Evolutionary conservation across 192 early-diverging fungal species (phyloP).

Genomic region (Coemansia sp.): DNA sequence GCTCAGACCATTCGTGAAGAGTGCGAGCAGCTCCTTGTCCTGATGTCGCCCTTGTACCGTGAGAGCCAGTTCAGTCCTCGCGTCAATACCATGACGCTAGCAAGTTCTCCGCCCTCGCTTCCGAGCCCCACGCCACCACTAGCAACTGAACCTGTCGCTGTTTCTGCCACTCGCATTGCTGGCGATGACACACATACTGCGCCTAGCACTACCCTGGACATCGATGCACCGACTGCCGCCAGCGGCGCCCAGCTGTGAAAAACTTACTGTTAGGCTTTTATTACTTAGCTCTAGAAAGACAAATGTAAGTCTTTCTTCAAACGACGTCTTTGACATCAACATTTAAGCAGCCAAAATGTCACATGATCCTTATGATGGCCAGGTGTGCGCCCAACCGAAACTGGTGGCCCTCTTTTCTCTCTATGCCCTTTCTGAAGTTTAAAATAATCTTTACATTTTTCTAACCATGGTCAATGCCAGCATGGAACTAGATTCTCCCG

Average conservation of each 20-base stretch:
- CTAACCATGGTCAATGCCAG: slow-evolving; percentile 10
- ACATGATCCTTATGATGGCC: too few species aligned
- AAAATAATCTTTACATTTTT: too few species aligned
- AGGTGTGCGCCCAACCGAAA: too few species aligned
- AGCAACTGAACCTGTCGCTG: slow-evolving; percentile 3
- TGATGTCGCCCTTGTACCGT: slow-evolving; percentile 55
- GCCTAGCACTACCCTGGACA: not conserved
- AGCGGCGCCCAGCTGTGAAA: not conserved
- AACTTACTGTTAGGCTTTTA: not conserved
- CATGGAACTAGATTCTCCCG: slow-evolving; percentile 51
- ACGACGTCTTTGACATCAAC: not conserved
- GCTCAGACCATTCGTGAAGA: slow-evolving; percentile 40
- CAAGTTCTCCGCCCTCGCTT: not conserved
- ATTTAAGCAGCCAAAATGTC: not conserved
- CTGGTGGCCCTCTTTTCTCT: too few species aligned
- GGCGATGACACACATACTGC: not conserved
- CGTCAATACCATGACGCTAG: slow-evolving; percentile 12
- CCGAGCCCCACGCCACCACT: not conserved
- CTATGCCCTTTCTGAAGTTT: too few species aligned
- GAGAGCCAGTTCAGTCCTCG: slow-evolving; percentile 34
- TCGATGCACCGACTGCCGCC: not conserved
- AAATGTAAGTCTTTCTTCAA: not conserved
- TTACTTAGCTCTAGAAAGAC: not conserved
- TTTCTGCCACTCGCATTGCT: slow-evolving; percentile 4
- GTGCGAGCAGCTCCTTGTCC: slow-evolving; percentile 45